Conservation (phyloP, 371 early-diverging fungal genomes). For the Mortierella sp. region DNA sequence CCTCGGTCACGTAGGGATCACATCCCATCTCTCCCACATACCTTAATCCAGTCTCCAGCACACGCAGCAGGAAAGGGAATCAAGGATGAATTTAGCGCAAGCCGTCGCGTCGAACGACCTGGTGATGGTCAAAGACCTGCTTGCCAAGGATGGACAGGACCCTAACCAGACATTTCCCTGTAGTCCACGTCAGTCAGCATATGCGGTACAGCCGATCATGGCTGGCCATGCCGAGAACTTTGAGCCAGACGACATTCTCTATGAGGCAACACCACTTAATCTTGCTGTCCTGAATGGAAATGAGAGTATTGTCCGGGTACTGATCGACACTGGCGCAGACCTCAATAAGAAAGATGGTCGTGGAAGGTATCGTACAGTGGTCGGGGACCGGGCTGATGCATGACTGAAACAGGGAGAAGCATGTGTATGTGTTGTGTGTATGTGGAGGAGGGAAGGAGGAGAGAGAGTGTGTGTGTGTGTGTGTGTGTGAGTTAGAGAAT, state of each 20-base stretch:
- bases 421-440: background rate
- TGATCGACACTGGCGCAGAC: conserved; percentile 73
- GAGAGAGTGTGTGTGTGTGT: background rate
- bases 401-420: background rate
- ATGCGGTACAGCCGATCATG: conserved; percentile 53
- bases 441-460: background rate
- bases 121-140: conserved; percentile 54
- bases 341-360: conserved; percentile 72
- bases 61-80: too few relatives aligned
- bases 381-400: background rate
- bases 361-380: conserved; percentile 62
- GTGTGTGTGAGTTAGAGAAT: conserved; percentile 24
- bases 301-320: conserved; percentile 63
- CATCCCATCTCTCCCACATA: too few relatives aligned
- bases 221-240: conserved; percentile 46
- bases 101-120: conserved; percentile 65
- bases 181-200: conserved; percentile 46
- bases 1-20: too few relatives aligned
- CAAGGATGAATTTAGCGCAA: conserved; percentile 61
- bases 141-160: conserved; percentile 59
- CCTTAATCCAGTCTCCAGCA: too few relatives aligned
- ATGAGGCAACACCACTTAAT: conserved; percentile 71
- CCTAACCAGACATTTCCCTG: conserved; percentile 64
- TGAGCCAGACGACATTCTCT: conserved; percentile 53
- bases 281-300: conserved; percentile 77